Base-by-base conservation (phyloP, 495 filamentous ascomycete species). In the Elasticomyces elasticus region DNA sequence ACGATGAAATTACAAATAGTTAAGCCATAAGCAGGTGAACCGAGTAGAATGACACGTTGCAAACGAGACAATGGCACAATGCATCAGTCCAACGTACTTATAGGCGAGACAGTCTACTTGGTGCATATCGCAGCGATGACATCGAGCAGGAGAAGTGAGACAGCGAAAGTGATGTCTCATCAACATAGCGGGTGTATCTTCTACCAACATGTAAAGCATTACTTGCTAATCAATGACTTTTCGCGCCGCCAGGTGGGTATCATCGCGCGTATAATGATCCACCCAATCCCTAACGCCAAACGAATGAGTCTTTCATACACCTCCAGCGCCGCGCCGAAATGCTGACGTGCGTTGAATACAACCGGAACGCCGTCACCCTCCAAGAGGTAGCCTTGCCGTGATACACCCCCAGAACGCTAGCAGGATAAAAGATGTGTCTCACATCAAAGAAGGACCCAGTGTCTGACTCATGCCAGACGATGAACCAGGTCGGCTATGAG, bases 401-500 rank as follows among this genome's bases (percentile, higher is more conserved):
- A 9, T 17, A 22, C 10, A 26, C 11, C 22, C 42, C 17, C 19
- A 10, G 6, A 45, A 3, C 42, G 6, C 11, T 7, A 23, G 24
- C 3, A 2, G 10, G 6, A 23, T 26, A 15, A 12, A 9, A 5
- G 20, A 24, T 26, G 40, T n/a, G 5, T 24, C 13, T 26, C 28
- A 51, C 48, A 51, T 51, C 30, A 51, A 23, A 2, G 48, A 38
- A 15, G 28, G 28, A 6, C 51, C 40, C 43, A 55, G 53, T n/a
- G 45, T 55, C 53, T 55, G 53, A 19, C 30, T 11, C 33, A 50
- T 51, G 22, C 43, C 49, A 19, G 40, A 49, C 3, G 42, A 11
- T 7, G 58, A 60, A 17, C 46, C 40, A 31, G 52, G 52, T 10
- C 58, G 37, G 42, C 46, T 52, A 1, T 53, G 11, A 23, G 58